Conservation (phyloP, 2,329 filamentous ascomycete species). For the Colletotrichum limetticola region DNA sequence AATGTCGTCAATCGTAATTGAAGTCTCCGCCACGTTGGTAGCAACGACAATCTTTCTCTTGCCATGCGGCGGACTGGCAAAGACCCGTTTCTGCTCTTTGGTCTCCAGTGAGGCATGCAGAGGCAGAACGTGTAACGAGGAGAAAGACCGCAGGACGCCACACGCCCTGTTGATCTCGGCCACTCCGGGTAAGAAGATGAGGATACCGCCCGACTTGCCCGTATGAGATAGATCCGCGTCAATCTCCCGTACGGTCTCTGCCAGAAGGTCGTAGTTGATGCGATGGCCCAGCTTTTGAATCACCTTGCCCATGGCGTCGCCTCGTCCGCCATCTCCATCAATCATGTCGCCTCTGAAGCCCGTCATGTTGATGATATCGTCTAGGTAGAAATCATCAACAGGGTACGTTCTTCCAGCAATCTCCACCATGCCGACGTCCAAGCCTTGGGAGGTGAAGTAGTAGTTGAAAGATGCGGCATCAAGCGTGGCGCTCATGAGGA, state of each 20-base stretch:
- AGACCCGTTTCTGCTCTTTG: slow-evolving; percentile 87
- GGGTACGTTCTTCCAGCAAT: slow-evolving; percentile 91
- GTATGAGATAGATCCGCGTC: slow-evolving; percentile 76
- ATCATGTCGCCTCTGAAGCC: slow-evolving; percentile 70
- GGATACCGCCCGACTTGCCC: slow-evolving; percentile 81
- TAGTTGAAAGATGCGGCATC: slow-evolving; percentile 86
- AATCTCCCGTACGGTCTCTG: slow-evolving; percentile 82
- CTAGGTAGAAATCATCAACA: slow-evolving; percentile 89
- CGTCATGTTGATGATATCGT: slow-evolving; percentile 85
- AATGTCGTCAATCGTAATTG: slow-evolving; percentile 98
- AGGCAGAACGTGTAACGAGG: slow-evolving; percentile 79
- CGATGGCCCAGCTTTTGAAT: slow-evolving; percentile 81
- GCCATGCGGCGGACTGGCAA: slow-evolving; percentile 77
- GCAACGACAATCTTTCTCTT: slow-evolving; percentile 93
- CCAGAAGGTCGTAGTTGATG: slow-evolving; percentile 91
- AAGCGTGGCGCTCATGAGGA: slow-evolving; percentile 96
- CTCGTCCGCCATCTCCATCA: slow-evolving; percentile 55
- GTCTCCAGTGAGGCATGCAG: slow-evolving; percentile 93
- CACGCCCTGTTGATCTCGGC: slow-evolving; percentile 90
- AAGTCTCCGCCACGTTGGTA: slow-evolving; percentile 97
- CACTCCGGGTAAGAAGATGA: slow-evolving; percentile 95
- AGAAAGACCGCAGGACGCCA: slow-evolving; percentile 71
- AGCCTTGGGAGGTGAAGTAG: slow-evolving; percentile 79
- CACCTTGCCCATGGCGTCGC: slow-evolving; percentile 71
- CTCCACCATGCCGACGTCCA: slow-evolving; percentile 81